Conservation (phyloP, 2,329 filamentous ascomycete species). For the Colletotrichum sp. region DNA sequence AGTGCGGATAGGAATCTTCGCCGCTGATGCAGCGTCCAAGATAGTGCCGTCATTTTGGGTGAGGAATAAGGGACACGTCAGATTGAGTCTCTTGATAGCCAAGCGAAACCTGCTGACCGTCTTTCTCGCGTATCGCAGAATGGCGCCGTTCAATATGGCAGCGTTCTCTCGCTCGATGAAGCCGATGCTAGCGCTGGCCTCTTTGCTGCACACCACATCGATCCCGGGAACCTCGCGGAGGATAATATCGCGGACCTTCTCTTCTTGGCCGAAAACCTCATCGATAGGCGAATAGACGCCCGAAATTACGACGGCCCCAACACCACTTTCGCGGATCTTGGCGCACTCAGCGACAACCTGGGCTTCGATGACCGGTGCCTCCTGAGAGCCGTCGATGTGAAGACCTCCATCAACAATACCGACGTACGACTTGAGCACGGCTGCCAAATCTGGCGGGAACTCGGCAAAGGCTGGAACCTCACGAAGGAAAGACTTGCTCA, state of each 20-base stretch:
- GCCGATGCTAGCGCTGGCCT: slow-evolving; percentile 54
- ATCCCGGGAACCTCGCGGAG: slow-evolving; percentile 40
- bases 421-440: slow-evolving; percentile 50
- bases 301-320: slow-evolving; percentile 51
- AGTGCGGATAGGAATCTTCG: slow-evolving; percentile 58
- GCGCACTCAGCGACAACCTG: slow-evolving; percentile 33
- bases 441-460: slow-evolving; percentile 55
- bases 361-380: slow-evolving; percentile 40
- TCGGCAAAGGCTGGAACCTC: slow-evolving; percentile 56
- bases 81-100: slow-evolving; percentile 53
- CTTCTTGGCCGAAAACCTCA: slow-evolving; percentile 48
- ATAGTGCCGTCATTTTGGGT: slow-evolving; percentile 71
- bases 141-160: slow-evolving; percentile 67
- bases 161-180: slow-evolving; percentile 70
- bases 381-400: slow-evolving; percentile 55
- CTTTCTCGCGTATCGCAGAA: slow-evolving; percentile 41
- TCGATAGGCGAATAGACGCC: slow-evolving; percentile 62
- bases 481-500: slow-evolving; percentile 59
- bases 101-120: slow-evolving; percentile 62
- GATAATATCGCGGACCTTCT: slow-evolving; percentile 49
- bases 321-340: slow-evolving; percentile 46
- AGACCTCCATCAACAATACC: slow-evolving; percentile 54
- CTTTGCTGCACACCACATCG: slow-evolving; percentile 55
- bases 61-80: slow-evolving; percentile 62
- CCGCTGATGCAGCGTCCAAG: slow-evolving; percentile 56